A percentile compares a stretch with the other conserved stretches of the same genome.
phyloP scores from a whole-genome alignment of 2,329 filamentous ascomycete genomes.

The Alternaria postmessia region DNA sequence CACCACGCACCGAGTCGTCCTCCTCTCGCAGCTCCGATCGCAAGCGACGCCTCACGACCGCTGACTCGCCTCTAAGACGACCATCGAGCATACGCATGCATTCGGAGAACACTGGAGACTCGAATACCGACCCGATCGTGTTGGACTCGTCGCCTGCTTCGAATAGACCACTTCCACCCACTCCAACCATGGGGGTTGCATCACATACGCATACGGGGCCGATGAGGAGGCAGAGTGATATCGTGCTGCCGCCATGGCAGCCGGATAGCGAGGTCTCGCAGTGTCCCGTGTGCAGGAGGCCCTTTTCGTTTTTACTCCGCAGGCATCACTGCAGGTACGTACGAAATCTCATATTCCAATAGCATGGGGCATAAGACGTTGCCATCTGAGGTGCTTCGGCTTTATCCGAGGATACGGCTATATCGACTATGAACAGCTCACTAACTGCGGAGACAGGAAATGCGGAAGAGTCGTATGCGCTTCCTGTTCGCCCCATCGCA shows the following conservation, averaged over 20 bases:
- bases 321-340: conserved; percentile 89
- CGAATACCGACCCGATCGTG: conserved; percentile 34
- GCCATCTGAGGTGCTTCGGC: neutral
- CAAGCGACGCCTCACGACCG: conserved; percentile 47
- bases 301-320: conserved; percentile 84
- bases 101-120: conserved; percentile 21
- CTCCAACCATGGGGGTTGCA: conserved; percentile 15
- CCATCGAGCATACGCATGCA: conserved; percentile 39
- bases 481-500: conserved; percentile 89
- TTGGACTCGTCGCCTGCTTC: conserved; percentile 31
- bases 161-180: conserved; percentile 17
- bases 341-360: neutral
- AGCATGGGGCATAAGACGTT: neutral
- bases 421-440: neutral
- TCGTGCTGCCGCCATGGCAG: conserved; percentile 82
- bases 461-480: conserved; percentile 92
- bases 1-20: conserved; percentile 25
- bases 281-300: conserved; percentile 83
- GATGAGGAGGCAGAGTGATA: conserved; percentile 48
- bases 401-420: neutral
- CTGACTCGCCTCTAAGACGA: conserved; percentile 43
- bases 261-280: conserved; percentile 81
- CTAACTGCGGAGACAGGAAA: conserved; percentile 64
- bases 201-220: conserved; percentile 17
- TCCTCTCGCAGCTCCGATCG: conserved; percentile 40